Base-by-base conservation (phyloP, 2,329 filamentous ascomycete species). In the Conoideocrella luteorostrata region DNA sequence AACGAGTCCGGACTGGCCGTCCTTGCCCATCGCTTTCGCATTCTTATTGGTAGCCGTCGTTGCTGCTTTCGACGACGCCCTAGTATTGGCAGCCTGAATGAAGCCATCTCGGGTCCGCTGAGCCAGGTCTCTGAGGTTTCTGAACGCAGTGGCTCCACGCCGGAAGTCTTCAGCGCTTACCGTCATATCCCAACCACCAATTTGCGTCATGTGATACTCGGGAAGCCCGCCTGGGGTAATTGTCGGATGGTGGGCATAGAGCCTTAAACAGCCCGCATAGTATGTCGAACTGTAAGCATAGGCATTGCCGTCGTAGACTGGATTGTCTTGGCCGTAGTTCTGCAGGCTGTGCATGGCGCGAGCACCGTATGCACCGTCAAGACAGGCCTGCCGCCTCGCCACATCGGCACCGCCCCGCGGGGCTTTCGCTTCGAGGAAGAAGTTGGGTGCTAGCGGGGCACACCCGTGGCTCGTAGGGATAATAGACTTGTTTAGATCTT, bases 41-140 rank as follows among this genome's bases (percentile, higher is more conserved):
- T n/a, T n/a, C n/a, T n/a, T n/a, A n/a, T n/a, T n/a, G n/a, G n/a
- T n/a, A n/a, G n/a, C n/a, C n/a, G n/a, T 30, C 2, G 17, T 20
- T 17, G 7, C 21, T 24, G 12, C 21, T 15, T 17, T 39, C 5
- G 4, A 21, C 5, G 18, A 17, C n/a, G 17, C 28, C n/a, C 23
- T 33, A 5, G 12, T 22, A 33, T 67, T 65, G 26, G 58, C 59
- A 6, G 44, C 47, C 21, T 46, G 43, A 22, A 68, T 63, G 33
- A 66, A 58, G n/a, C 30, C 36, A 45, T 68, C 57, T 10, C 69
- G 62, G 39, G 67, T 50, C 21, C 53, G 46, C 46, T 59, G 55
- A 4, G 68, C 64, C 49, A 62, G 51, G 35, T 70, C 64, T 46
- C 65, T 54, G 1, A 53, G 50, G 52, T 71, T 70, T 37, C 44